These are phyloP conservation scores for Chlamydomonas sphaeroides DNA, from an alignment of 139 green algal species.

Conservation along the genomic window DNA sequence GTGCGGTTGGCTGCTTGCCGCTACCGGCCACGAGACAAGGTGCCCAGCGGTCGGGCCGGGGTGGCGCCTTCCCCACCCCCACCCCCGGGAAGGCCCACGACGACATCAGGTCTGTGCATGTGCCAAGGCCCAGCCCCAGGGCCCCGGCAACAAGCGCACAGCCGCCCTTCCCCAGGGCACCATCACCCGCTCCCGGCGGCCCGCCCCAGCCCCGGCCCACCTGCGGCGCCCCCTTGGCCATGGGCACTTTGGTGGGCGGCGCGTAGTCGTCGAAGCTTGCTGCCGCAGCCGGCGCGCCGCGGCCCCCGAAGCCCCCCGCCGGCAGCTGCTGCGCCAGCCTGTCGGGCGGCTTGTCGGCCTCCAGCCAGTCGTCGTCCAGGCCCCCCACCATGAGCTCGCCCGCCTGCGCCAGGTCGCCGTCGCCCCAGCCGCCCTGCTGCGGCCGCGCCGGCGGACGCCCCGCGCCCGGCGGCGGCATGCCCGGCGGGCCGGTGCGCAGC, in stretches of 20 bases:
- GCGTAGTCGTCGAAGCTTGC: not conserved
- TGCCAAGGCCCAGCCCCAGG: too few relatives aligned
- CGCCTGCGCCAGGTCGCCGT: slow-evolving; percentile 12
- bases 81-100: too few relatives aligned
- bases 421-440: slow-evolving; percentile 35
- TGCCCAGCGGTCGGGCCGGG: too few relatives aligned
- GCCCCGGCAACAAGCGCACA: too few relatives aligned
- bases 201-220: too few relatives aligned
- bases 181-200: too few relatives aligned
- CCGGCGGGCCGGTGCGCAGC: not conserved
- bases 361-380: slow-evolving; percentile 36
- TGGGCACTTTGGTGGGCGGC: not conserved
- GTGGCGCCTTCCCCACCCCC: too few relatives aligned
- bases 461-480: not conserved
- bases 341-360: not conserved
- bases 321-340: not conserved
- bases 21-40: too few relatives aligned
- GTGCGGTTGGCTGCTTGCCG: too few relatives aligned
- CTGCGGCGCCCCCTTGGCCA: not conserved
- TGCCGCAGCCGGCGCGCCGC: not conserved
- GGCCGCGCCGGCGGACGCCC: not conserved
- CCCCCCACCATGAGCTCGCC: slow-evolving; percentile 24
- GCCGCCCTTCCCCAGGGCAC: too few relatives aligned
- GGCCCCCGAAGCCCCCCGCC: not conserved
- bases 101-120: too few relatives aligned